These are phyloP conservation scores for Theobroma cacao DNA, from an alignment of 345 rosid species.

Conservation along the genomic window DNA sequence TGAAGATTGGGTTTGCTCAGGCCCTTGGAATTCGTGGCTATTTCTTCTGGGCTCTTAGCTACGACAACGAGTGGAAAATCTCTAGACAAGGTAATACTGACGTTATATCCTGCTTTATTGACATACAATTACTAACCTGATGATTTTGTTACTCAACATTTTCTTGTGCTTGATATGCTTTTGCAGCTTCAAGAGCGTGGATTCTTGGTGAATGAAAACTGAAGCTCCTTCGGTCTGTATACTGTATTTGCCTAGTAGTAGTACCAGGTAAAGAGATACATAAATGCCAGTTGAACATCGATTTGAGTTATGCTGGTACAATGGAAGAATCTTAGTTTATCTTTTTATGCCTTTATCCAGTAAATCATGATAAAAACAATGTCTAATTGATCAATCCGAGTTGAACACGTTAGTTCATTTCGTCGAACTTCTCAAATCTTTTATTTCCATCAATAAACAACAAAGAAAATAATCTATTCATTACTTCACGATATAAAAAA, in stretches of 20 bases:
- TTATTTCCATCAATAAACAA: background rate
- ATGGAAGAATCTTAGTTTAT: background rate
- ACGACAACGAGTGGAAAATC: constrained; percentile 39
- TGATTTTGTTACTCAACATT: background rate
- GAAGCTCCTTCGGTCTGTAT: background rate
- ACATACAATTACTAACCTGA: background rate
- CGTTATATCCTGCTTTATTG: background rate
- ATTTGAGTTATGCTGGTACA: background rate
- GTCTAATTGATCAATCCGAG: background rate
- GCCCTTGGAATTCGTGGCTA: constrained; percentile 58
- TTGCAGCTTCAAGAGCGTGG: constrained; percentile 37
- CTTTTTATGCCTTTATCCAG: background rate
- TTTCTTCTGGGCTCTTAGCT: constrained; percentile 60
- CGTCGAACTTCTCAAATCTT: background rate
- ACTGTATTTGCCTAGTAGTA: background rate
- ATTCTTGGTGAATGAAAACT: constrained; percentile 15
- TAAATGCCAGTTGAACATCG: background rate
- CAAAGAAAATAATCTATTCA: background rate
- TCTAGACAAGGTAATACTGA: constrained; percentile 38
- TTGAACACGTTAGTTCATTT: too few species aligned
- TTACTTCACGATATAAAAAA: background rate
- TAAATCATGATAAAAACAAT: background rate
- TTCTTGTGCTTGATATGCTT: background rate
- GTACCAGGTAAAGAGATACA: background rate
- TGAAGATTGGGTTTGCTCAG: constrained; percentile 43